A percentile compares a stretch with the other conserved stretches of the same genome.
phyloP scores from a whole-genome alignment of 768 basidiomycete species.

The Lentinus brumalis region DNA sequence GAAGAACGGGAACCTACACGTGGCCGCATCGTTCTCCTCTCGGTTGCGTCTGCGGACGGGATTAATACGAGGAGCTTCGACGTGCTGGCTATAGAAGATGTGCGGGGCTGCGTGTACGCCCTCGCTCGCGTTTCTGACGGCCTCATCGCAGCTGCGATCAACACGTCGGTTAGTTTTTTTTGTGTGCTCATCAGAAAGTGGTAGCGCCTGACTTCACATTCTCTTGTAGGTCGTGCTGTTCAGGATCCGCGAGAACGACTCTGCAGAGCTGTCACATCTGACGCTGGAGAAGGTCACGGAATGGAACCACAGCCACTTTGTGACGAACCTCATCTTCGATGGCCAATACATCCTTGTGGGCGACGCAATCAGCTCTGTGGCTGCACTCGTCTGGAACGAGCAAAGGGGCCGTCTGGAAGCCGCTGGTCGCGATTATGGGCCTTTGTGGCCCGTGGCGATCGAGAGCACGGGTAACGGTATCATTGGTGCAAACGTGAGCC shows the following conservation, averaged over 20 bases:
- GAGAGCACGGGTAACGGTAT: slow-evolving; percentile 58
- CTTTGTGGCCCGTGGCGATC: slow-evolving; percentile 72
- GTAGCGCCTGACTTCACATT: neutral
- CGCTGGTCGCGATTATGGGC: slow-evolving; percentile 73
- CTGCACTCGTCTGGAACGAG: slow-evolving; percentile 56
- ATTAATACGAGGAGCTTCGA: slow-evolving; percentile 24
- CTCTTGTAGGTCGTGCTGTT: slow-evolving; percentile 28
- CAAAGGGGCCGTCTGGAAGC: slow-evolving; percentile 37
- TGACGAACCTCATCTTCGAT: slow-evolving; percentile 63
- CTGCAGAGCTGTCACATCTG: slow-evolving; percentile 33
- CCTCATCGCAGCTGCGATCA: slow-evolving; percentile 68
- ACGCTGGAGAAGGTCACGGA: slow-evolving; percentile 47
- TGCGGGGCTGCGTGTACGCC: slow-evolving; percentile 72
- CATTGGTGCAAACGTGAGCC: slow-evolving; percentile 75
- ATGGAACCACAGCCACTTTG: slow-evolving; percentile 85
- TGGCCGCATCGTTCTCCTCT: slow-evolving; percentile 66
- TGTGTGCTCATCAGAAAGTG: neutral
- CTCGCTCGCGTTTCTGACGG: slow-evolving; percentile 46
- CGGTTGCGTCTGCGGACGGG: slow-evolving; percentile 32
- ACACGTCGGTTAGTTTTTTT: slow-evolving; percentile 62
- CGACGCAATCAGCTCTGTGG: slow-evolving; percentile 80
- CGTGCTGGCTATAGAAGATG: slow-evolving; percentile 45
- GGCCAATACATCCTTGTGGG: slow-evolving; percentile 65
- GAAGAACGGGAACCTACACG: slow-evolving; percentile 37
- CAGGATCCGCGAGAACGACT: slow-evolving; percentile 49